Evolutionary conservation across 176 grass and related monocot genomes (phyloP).

Genomic region (Phyllostachys edulis): DNA sequence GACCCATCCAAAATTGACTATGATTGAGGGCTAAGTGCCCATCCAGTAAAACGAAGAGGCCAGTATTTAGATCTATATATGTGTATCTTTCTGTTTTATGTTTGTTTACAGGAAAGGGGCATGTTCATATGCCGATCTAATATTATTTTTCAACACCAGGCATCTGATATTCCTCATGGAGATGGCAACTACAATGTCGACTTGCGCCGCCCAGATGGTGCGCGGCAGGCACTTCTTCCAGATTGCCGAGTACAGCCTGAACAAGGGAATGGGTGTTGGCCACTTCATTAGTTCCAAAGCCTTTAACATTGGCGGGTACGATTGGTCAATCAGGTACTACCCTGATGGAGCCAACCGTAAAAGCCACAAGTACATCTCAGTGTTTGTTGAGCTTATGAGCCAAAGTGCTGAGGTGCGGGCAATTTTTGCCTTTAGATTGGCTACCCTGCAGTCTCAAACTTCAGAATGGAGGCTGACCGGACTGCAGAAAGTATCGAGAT

Average conservation of each 20-base stretch:
- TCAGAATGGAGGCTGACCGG: neutral
- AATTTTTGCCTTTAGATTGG: neutral
- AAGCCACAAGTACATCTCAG: neutral
- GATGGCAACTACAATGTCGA: neutral
- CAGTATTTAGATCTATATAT: neutral
- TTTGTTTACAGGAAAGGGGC: neutral
- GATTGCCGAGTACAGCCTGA: neutral
- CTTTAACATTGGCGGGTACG: neutral
- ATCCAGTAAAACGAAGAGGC: no score
- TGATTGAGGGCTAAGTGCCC: neutral
- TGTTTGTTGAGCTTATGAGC: neutral
- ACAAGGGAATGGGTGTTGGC: neutral
- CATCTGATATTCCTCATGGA: neutral
- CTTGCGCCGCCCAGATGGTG: neutral
- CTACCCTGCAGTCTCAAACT: neutral
- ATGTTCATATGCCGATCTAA: neutral
- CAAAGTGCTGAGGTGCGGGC: neutral
- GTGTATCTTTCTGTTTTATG: neutral
- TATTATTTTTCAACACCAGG: neutral
- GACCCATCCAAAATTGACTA: no score
- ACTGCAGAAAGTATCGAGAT: no score
- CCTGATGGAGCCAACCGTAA: neutral
- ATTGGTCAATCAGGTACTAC: conserved; percentile 1
- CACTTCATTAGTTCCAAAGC: neutral
- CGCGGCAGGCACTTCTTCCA: neutral